Evolutionary conservation across 768 basidiomycete genomes (phyloP).

Genomic region (Macrolepiota dolichaula): DNA sequence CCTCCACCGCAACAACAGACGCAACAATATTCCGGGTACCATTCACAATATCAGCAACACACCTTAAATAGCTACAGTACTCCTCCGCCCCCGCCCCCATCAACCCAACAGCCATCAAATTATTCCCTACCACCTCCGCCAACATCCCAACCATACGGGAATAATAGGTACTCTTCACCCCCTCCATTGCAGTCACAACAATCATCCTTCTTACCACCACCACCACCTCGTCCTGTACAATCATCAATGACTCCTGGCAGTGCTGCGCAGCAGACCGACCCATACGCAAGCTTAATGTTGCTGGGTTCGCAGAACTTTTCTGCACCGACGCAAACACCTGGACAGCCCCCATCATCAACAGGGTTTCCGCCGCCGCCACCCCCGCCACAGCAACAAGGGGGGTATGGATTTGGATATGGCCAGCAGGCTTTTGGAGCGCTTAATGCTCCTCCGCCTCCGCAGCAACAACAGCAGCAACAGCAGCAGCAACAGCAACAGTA

Average conservation of each 20-base stretch:
- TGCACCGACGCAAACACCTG: neutral
- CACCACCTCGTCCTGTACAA: conserved; percentile 20
- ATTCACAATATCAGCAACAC: conserved; percentile 1
- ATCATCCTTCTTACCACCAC: conserved; percentile 12
- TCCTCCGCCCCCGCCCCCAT: conserved; percentile 19
- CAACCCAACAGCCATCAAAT: conserved; percentile 19
- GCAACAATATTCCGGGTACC: conserved; percentile 3
- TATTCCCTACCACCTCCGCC: conserved; percentile 30
- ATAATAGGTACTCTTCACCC: neutral
- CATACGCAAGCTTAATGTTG: conserved; percentile 34
- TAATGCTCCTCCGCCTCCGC: conserved; percentile 18
- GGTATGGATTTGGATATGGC: conserved; percentile 13
- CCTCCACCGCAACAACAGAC: conserved; percentile 20
- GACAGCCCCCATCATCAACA: conserved; percentile 12
- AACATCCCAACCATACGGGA: conserved; percentile 22
- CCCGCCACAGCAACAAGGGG: conserved; percentile 18
- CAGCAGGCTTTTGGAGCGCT: conserved; percentile 18
- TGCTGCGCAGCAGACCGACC: conserved; percentile 26
- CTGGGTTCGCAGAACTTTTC: conserved; percentile 20
- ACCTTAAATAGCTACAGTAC: neutral
- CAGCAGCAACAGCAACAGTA: conserved; percentile 20
- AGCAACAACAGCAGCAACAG: conserved; percentile 18
- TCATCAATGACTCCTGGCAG: conserved; percentile 15
- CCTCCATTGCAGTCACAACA: conserved; percentile 4
- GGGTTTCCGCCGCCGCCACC: conserved; percentile 18